phyloP scores from a whole-genome alignment of 1,284 basidiomycete species.

The Tylopilus sp. region DNA sequence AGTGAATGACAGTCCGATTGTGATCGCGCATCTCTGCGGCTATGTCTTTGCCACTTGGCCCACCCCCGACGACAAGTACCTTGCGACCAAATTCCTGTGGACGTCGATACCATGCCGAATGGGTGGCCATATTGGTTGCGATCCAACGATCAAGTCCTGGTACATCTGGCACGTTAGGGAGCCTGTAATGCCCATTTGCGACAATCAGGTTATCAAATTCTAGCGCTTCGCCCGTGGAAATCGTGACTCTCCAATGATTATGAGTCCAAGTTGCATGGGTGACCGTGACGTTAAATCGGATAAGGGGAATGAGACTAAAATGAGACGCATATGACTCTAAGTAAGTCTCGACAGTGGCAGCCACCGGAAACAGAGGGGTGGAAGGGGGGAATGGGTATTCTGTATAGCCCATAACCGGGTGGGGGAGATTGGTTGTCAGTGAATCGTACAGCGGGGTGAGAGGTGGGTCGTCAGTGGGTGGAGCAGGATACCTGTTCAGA shows the following conservation, averaged over 20 bases:
- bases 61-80: slow-evolving; percentile 68
- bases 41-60: slow-evolving; percentile 70
- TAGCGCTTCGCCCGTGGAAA: slow-evolving; percentile 39
- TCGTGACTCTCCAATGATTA: slow-evolving; percentile 48
- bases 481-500: slow-evolving; percentile 54
- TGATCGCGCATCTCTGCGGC: slow-evolving; percentile 51
- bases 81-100: slow-evolving; percentile 48
- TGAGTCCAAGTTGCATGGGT: slow-evolving; percentile 43
- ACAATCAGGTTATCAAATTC: slow-evolving; percentile 64
- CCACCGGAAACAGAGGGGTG: slow-evolving; percentile 65
- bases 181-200: slow-evolving; percentile 70
- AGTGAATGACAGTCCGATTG: slow-evolving; percentile 54
- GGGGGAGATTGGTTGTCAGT: slow-evolving; percentile 72
- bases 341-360: slow-evolving; percentile 58
- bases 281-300: slow-evolving; percentile 55
- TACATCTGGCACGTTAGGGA: slow-evolving; percentile 58
- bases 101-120: slow-evolving; percentile 67
- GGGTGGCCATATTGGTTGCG: slow-evolving; percentile 46
- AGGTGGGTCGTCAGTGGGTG: slow-evolving; percentile 52
- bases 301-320: slow-evolving; percentile 55
- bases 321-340: slow-evolving; percentile 57
- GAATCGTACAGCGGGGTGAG: slow-evolving; percentile 72
- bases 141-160: slow-evolving; percentile 64
- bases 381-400: slow-evolving; percentile 65
- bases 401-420: slow-evolving; percentile 69